Base-by-base conservation (phyloP, 2,329 filamentous ascomycete genomes). In the Colletotrichum godetiae region DNA sequence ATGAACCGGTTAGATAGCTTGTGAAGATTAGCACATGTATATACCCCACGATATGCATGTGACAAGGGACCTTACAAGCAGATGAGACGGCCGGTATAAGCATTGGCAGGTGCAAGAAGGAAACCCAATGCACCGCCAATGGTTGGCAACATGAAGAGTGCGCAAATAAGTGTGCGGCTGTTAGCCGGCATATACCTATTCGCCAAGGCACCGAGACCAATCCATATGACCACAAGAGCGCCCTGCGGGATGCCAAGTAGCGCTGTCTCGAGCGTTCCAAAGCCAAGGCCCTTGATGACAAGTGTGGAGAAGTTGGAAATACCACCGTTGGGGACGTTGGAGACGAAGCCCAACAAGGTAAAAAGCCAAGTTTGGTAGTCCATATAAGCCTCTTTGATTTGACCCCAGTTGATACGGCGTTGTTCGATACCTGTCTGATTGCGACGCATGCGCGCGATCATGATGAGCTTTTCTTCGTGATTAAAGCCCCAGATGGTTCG, bases 371-470 rank as follows among this genome's bases (percentile, higher is more conserved):
- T 84, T 79, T 91, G 91, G 76, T 88, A 86, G 77, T 92, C 90
- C 53, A 81, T 78, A 60, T 90, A 88, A 0, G 89, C 88, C 75
- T 92, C 90, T 13, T 81, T 77, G 60, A 90, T 84, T 77, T 92
- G 90, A 22, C 85, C 83, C 69, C 84, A 86, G 76, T 90, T 90
- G 70, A 91, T 79, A 75, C 81, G 79, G 74, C 88, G 87, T 75
- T 91, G 89, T 77, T 91, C 89, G 4, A 90, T 84, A 6, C 89
- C 89, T 0, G 89, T 91, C 76, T 91, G 89, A 75, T 91, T 90
- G 37, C 85, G 84, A 2, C 87, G 82, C 63, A 91, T 78, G 29
- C 89, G 84, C 52, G 88, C 86, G 24, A 91, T 86, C 52, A 88
- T 88, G 64, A 90, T 82, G n/a, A 86, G 83, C 60, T 86, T 87